Percentiles rank a stretch among this genome's conserved stretches.
These are phyloP conservation scores for Lobulomyces angularis DNA, from an alignment of 192 early-diverging fungal species.

Conservation along the genomic window DNA sequence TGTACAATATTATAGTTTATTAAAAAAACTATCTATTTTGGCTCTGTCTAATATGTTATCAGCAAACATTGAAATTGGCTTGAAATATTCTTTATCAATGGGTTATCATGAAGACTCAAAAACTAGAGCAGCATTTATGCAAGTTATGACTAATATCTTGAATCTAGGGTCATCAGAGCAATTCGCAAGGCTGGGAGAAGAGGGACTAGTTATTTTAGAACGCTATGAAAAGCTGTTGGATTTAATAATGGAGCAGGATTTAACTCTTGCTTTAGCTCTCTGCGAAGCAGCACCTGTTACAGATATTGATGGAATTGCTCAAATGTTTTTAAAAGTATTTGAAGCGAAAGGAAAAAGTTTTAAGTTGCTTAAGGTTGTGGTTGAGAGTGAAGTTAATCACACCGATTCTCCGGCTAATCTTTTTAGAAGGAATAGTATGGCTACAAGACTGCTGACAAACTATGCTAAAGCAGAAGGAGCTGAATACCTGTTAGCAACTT, in stretches of 20 bases:
- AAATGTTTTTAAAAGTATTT: constrained; percentile 65
- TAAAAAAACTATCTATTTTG: constrained; percentile 79
- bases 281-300: constrained; percentile 73
- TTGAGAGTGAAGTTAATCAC: constrained; percentile 64
- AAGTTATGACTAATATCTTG: constrained; percentile 84
- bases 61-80: constrained; percentile 83
- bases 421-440: constrained; percentile 85
- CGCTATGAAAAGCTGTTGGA: constrained; percentile 74
- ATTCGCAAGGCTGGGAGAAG: constrained; percentile 56
- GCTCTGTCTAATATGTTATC: constrained; percentile 81
- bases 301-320: constrained; percentile 82
- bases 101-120: constrained; percentile 84
- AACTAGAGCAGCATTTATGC: constrained; percentile 80
- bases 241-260: constrained; percentile 25
- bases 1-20: constrained; percentile 44
- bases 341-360: constrained; percentile 59
- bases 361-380: constrained; percentile 63
- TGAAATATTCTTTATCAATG: constrained; percentile 79
- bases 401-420: constrained; percentile 59
- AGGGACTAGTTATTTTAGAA: constrained; percentile 51
- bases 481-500: constrained; percentile 66
- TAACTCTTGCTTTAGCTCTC: constrained; percentile 68
- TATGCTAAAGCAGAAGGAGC: constrained; percentile 71
- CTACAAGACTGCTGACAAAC: constrained; percentile 71
- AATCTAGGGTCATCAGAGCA: constrained; percentile 56